phyloP scores from a whole-genome alignment of 345 rosid species.

The Hypericum androsaemum region DNA sequence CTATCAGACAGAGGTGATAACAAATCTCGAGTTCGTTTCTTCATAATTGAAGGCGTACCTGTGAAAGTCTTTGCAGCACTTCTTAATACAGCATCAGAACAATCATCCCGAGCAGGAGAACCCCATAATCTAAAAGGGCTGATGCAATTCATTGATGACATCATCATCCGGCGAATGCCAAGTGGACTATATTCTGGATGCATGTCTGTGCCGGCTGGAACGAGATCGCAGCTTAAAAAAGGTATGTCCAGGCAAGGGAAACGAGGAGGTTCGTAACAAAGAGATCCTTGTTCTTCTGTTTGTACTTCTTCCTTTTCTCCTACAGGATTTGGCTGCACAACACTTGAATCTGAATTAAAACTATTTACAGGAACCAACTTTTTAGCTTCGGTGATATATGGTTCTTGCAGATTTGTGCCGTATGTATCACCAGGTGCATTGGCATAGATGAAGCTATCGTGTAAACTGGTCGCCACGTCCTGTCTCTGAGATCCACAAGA shows the following conservation, averaged over 20 bases:
- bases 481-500: slow-evolving; percentile 39
- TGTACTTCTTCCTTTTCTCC: slow-evolving; percentile 27
- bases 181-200: slow-evolving; percentile 96
- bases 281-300: slow-evolving; percentile 48
- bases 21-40: slow-evolving; percentile 78
- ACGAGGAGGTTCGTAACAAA: slow-evolving; percentile 97
- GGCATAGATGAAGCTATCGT: slow-evolving; percentile 39
- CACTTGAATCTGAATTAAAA: slow-evolving; percentile 39
- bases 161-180: slow-evolving; percentile 93
- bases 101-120: slow-evolving; percentile 60
- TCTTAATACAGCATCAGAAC: slow-evolving; percentile 65
- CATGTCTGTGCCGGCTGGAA: slow-evolving; percentile 61
- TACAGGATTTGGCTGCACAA: slow-evolving; percentile 25
- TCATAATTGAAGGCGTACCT: slow-evolving; percentile 79
- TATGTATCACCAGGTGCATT: slow-evolving; percentile 29
- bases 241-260: slow-evolving; percentile 92
- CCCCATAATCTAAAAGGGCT: slow-evolving; percentile 92
- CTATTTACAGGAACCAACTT: slow-evolving; percentile 56
- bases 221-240: slow-evolving; percentile 90
- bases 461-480: slow-evolving; percentile 24
- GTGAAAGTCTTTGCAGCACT: slow-evolving; percentile 67
- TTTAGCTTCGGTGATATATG: slow-evolving; percentile 27
- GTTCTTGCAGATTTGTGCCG: slow-evolving; percentile 22
- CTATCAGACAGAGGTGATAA: slow-evolving; percentile 82
- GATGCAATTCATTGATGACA: slow-evolving; percentile 71